A percentile compares a stretch with the other conserved stretches of the same genome.
Evolutionary conservation across 495 filamentous ascomycete species (phyloP).

Genomic region (Aspergillus wentii): DNA sequence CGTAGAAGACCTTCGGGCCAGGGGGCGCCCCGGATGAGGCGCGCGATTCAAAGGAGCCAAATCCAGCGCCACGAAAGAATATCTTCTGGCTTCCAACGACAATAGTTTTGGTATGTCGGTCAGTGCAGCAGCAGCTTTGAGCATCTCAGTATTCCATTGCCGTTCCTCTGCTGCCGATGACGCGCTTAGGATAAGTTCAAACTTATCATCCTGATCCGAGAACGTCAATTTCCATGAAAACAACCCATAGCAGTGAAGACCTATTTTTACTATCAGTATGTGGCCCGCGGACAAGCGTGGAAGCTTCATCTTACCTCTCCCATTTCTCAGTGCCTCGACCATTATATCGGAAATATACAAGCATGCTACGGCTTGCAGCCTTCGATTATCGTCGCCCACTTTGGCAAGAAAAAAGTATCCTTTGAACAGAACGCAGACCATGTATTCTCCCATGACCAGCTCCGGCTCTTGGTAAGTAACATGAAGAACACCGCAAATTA

Average conservation of each 20-base stretch:
- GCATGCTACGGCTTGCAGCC: constrained; percentile 70
- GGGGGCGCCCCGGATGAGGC: constrained; percentile 64
- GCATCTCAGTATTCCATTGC: constrained; percentile 57
- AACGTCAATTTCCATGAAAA: constrained; percentile 96
- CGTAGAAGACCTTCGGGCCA: constrained; percentile 74
- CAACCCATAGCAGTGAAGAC: constrained; percentile 76
- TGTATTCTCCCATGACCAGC: constrained; percentile 68
- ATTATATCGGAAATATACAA: constrained; percentile 65
- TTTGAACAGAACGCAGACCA: constrained; percentile 82
- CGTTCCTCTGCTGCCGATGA: constrained; percentile 78
- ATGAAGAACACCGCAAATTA: constrained; percentile 81
- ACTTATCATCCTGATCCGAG: constrained; percentile 67
- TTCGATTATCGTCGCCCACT: constrained; percentile 50
- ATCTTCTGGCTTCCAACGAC: constrained; percentile 23
- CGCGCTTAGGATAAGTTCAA: constrained; percentile 83
- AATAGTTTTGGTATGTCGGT: constrained; percentile 18
- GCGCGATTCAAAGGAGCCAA: constrained; percentile 70
- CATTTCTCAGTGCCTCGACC: constrained; percentile 75
- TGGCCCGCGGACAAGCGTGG: neutral
- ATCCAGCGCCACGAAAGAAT: constrained; percentile 56
- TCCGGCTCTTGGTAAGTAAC: constrained; percentile 72
- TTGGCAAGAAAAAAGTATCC: constrained; percentile 76
- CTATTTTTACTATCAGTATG: constrained; percentile 35
- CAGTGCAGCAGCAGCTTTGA: constrained; percentile 25
- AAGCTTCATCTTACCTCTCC: constrained; percentile 56